Percentiles rank a stretch among this genome's conserved stretches.
These are phyloP conservation scores for Ophiognomonia clavigignenti-juglandacearum DNA, from an alignment of 2,329 filamentous ascomycete species.

Conservation along the genomic window DNA sequence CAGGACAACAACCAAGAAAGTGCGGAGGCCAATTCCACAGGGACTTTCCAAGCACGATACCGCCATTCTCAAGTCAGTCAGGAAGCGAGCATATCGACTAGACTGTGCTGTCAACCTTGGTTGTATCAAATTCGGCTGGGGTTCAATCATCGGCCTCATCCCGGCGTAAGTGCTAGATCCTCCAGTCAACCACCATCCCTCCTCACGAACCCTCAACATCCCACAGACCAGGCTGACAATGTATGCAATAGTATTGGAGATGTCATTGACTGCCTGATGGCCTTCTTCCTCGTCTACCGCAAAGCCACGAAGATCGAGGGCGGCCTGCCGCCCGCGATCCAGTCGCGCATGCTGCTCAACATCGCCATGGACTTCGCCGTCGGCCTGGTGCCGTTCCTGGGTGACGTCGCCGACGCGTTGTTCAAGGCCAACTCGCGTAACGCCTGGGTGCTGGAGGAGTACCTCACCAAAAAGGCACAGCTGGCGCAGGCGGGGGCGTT, in stretches of 20 bases:
- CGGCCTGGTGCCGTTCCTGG: slow-evolving; percentile 69
- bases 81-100: slow-evolving; percentile 80
- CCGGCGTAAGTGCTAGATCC: slow-evolving; percentile 63
- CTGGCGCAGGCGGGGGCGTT: slow-evolving; percentile 31
- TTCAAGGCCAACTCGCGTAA: slow-evolving; percentile 76
- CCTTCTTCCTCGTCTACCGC: slow-evolving; percentile 63
- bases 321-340: slow-evolving; percentile 59
- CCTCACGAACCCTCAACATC: not conserved
- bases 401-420: slow-evolving; percentile 68
- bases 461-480: slow-evolving; percentile 64
- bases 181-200: no score
- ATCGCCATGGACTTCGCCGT: slow-evolving; percentile 68
- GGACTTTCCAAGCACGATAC: no score
- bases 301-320: slow-evolving; percentile 72
- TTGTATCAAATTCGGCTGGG: slow-evolving; percentile 84
- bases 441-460: slow-evolving; percentile 61
- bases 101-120: slow-evolving; percentile 80
- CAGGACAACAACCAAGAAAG: no score
- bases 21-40: slow-evolving; percentile 30
- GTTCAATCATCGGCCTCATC: slow-evolving; percentile 76
- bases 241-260: slow-evolving; percentile 61
- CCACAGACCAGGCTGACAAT: slow-evolving; percentile 18
- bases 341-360: slow-evolving; percentile 74
- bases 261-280: slow-evolving; percentile 66
- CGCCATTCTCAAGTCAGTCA: no score